A percentile compares a stretch with the other conserved stretches of the same genome.
These are phyloP conservation scores for Leccinellum rugosiceps DNA, from an alignment of 768 basidiomycete genomes.

Conservation along the genomic window DNA sequence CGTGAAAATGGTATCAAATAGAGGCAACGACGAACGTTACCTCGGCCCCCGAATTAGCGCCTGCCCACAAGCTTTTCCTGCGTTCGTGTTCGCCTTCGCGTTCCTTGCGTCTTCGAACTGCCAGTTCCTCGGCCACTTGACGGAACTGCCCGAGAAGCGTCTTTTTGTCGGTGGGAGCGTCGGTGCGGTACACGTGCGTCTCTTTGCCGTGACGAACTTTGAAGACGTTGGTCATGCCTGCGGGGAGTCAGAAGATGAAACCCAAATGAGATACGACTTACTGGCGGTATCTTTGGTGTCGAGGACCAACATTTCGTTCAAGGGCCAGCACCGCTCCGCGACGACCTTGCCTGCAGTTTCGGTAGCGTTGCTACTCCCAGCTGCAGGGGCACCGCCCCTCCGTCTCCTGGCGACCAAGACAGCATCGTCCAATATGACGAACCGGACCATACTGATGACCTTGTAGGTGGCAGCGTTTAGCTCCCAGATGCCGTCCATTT, in stretches of 20 bases:
- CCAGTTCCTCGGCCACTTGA: constrained; percentile 88
- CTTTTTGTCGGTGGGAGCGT: constrained; percentile 81
- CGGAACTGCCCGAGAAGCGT: constrained; percentile 80
- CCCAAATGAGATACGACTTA: constrained; percentile 35
- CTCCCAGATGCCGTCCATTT: constrained; percentile 77
- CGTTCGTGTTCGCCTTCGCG: constrained; percentile 91
- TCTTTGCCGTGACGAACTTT: constrained; percentile 94
- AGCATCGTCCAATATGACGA: constrained; percentile 89
- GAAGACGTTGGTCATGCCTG: constrained; percentile 92
- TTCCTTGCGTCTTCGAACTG: constrained; percentile 86
- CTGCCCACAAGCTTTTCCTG: constrained; percentile 70
- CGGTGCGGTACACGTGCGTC: constrained; percentile 90
- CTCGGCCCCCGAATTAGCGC: constrained; percentile 40
- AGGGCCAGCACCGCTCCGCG: constrained; percentile 89
- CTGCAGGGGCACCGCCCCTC: constrained; percentile 53
- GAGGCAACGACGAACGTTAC: constrained; percentile 28
- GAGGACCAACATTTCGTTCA: constrained; percentile 91
- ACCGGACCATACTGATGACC: constrained; percentile 78
- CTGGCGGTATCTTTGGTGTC: constrained; percentile 95
- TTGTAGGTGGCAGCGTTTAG: constrained; percentile 96
- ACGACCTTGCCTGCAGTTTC: constrained; percentile 72
- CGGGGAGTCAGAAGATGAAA: constrained; percentile 4
- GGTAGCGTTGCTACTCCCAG: constrained; percentile 58
- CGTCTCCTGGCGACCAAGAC: constrained; percentile 83
- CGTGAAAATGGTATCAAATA: background rate